phyloP scores from a whole-genome alignment of 1,284 basidiomycete genomes.

The Boletus semigastroideus region DNA sequence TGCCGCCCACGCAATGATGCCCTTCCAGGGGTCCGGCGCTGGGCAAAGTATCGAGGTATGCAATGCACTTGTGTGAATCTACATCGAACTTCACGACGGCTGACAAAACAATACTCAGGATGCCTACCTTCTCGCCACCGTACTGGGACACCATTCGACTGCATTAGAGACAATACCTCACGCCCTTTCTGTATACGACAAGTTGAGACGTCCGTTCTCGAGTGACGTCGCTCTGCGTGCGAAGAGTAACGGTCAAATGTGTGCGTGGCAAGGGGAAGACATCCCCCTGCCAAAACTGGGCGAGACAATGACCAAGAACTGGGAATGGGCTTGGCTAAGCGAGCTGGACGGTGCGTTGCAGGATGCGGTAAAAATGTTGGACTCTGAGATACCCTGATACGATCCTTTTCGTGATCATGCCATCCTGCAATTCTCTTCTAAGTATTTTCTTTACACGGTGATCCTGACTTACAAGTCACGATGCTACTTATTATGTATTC shows the following conservation, averaged over 20 bases:
- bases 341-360: conserved; percentile 23
- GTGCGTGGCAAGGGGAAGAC: conserved; percentile 11
- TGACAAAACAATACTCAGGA: conserved; percentile 31
- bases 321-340: conserved; percentile 33
- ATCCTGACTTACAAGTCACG: too few relatives aligned
- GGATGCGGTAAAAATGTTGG: conserved; percentile 22
- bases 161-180: conserved; percentile 35
- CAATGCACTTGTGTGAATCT: neutral
- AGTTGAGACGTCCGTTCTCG: conserved; percentile 42
- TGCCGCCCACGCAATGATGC: conserved; percentile 58
- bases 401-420: neutral
- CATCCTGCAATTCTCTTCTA: neutral
- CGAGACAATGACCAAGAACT: conserved; percentile 20
- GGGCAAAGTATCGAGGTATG: conserved; percentile 56
- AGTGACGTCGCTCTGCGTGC: conserved; percentile 27
- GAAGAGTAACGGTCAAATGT: conserved; percentile 18
- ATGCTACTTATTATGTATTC: too few relatives aligned
- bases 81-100: neutral
- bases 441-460: neutral
- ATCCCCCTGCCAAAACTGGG: conserved; percentile 14
- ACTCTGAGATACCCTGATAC: neutral
- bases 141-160: conserved; percentile 43
- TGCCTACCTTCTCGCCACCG: conserved; percentile 40
- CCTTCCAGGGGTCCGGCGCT: conserved; percentile 55
- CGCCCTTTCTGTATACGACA: conserved; percentile 43